These are phyloP conservation scores for Suhomyces sp. DNA, from an alignment of 805 yeast genomes.

Conservation along the genomic window DNA sequence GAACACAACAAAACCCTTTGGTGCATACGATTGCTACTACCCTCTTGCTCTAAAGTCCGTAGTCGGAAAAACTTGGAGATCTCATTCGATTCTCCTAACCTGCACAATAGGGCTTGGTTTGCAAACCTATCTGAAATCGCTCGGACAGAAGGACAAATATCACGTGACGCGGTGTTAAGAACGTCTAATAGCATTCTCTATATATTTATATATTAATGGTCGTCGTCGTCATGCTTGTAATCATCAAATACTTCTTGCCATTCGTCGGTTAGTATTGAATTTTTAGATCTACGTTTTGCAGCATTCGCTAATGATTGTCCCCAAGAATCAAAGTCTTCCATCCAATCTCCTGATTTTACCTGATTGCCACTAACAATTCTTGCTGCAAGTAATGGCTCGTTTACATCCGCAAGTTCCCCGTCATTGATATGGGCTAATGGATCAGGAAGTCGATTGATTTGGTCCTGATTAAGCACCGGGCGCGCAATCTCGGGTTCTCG, in stretches of 20 bases:
- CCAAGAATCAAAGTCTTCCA: slow-evolving; percentile 28
- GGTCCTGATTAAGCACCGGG: background rate
- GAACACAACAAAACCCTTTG: background rate
- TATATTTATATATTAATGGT: slow-evolving; percentile 9
- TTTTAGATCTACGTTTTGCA: slow-evolving; percentile 1
- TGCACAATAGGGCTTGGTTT: background rate
- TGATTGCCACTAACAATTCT: slow-evolving; percentile 40
- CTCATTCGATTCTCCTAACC: background rate
- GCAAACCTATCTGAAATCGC: background rate
- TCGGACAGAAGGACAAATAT: background rate
- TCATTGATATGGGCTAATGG: slow-evolving; percentile 43
- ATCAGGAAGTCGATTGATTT: slow-evolving; percentile 34
- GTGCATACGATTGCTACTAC: background rate
- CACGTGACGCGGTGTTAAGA: background rate
- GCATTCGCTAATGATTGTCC: slow-evolving; percentile 8
- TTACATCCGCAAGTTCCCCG: slow-evolving; percentile 32
- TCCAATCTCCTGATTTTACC: slow-evolving; percentile 33
- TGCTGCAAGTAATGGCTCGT: slow-evolving; percentile 38
- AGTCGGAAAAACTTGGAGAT: background rate
- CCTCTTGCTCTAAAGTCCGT: background rate
- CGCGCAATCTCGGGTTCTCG: background rate
- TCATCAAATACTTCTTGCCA: slow-evolving; percentile 42
- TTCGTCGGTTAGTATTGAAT: slow-evolving; percentile 21
- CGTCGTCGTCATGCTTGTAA: slow-evolving; percentile 40
- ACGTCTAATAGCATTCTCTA: background rate